phyloP scores from a whole-genome alignment of 2,329 filamentous ascomycete genomes.

The Fusarium torulosum region DNA sequence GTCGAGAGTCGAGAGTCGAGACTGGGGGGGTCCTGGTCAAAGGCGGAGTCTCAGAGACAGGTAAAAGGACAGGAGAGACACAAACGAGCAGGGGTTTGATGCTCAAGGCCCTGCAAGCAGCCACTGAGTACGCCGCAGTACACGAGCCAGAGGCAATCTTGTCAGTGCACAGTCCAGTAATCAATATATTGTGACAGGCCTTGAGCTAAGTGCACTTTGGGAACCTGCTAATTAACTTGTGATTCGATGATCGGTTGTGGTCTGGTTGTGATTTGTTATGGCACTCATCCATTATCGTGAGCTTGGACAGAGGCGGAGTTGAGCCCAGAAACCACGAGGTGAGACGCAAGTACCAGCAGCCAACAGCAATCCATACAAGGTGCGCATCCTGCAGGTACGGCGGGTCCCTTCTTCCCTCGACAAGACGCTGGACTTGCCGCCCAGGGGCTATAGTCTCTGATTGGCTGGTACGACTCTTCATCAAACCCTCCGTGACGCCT shows the following conservation, averaged over 20 bases:
- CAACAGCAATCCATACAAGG: constrained; percentile 27
- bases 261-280: constrained; percentile 4
- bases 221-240: not conserved
- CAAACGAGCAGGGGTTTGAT: constrained; percentile 35
- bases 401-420: constrained; percentile 18
- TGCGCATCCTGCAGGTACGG: constrained; percentile 33
- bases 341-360: constrained; percentile 28
- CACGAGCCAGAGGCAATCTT: constrained; percentile 31
- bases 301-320: constrained; percentile 37
- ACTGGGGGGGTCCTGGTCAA: constrained; percentile 28
- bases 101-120: constrained; percentile 37
- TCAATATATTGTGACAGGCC: not conserved
- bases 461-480: constrained; percentile 32
- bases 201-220: not conserved
- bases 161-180: constrained; percentile 6
- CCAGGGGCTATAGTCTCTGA: constrained; percentile 36
- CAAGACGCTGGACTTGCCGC: constrained; percentile 28
- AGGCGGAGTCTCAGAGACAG: constrained; percentile 43
- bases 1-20: not conserved
- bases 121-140: constrained; percentile 29
- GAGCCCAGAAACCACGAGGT: constrained; percentile 24
- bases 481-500: constrained; percentile 44
- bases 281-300: constrained; percentile 23
- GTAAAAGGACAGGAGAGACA: constrained; percentile 34
- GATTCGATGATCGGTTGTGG: constrained; percentile 22